Base-by-base conservation (phyloP, 495 filamentous ascomycete species). In the Hypoxylon fragiforme region DNA sequence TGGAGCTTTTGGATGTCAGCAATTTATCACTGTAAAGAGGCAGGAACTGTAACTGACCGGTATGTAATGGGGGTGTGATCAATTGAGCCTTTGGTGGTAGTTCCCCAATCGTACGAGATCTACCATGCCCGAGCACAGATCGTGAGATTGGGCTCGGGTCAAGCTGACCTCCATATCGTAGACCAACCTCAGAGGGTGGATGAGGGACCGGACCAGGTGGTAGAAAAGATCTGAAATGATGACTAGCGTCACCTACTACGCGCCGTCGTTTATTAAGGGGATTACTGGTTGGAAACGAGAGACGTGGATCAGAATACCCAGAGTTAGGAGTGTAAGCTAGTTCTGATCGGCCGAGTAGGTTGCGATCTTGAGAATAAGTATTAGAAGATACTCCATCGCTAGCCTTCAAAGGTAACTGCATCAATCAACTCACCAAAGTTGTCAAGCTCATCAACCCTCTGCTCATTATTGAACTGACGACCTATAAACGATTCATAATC, bases 371-470 rank as follows among this genome's bases (percentile, higher is more conserved):
- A 4, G 4, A 4, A 24, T 9, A 5, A 20, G 4, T 36, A 21
- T 57, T 24, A 58, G 45, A 14, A 39, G 36, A 3, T n/a, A 15
- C 12, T 9, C 6, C 28, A n/a, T 14, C 13, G 4, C 24, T 3
- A 21, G 26, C 1, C 22, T 3, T 1, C 3, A 14, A n/a, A 14
- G 1, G 26, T 16, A 14, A 18, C 13, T 1, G 5, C 22, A 5
- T 6, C 7, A 42, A 22, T 44, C 15, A 35, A 15, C 67, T 52
- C 50, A 72, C 70, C 69, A 35, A 72, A 72, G 35, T 72, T 62
- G 30, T 73, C 70, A 6, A 70, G 44, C 0, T 49, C 62, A 19
- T 46, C 35, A 13, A 39, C 44, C 46, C 22, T 32, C 18, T 12
- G 16, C 0, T 39, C 19, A 6, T 9, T 20, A 14, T 28, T 7